Conservation (phyloP, 108 stramenopile genomes). For the Cyclotella choctawhatcheeana region DNA sequence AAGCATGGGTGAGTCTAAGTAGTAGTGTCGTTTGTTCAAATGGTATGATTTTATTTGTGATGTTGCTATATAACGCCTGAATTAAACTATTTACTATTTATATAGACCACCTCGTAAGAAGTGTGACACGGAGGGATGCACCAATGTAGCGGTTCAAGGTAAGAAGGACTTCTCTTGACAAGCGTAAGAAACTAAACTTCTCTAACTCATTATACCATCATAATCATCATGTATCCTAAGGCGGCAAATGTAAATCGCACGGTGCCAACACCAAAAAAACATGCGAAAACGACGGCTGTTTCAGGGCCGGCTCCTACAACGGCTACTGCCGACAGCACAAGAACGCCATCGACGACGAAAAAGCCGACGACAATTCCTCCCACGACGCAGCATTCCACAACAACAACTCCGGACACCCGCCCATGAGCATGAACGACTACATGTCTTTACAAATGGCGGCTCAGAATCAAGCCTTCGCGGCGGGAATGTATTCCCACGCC, state of each 20-base stretch:
- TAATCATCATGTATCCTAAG: no score
- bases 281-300: background rate
- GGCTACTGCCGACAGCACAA: conserved; percentile 11
- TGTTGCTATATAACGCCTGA: background rate
- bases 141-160: conserved; percentile 32
- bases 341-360: background rate
- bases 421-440: background rate
- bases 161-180: no score
- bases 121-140: conserved; percentile 14
- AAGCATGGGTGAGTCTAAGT: conserved; percentile 5
- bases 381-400: background rate
- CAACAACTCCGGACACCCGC: background rate
- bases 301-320: background rate
- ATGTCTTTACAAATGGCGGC: conserved; percentile 4
- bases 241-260: conserved; percentile 28
- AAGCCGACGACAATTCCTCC: background rate
- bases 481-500: background rate
- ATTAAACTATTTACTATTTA: background rate
- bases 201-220: no score
- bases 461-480: background rate
- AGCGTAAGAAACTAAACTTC: no score
- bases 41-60: background rate
- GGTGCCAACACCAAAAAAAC: conserved; percentile 23
- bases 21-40: background rate
- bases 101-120: conserved; percentile 22